Percentiles rank a stretch among this genome's conserved stretches.
These are phyloP conservation scores for Alternaria sp. DNA, from an alignment of 2,329 filamentous ascomycete species.

Conservation along the genomic window DNA sequence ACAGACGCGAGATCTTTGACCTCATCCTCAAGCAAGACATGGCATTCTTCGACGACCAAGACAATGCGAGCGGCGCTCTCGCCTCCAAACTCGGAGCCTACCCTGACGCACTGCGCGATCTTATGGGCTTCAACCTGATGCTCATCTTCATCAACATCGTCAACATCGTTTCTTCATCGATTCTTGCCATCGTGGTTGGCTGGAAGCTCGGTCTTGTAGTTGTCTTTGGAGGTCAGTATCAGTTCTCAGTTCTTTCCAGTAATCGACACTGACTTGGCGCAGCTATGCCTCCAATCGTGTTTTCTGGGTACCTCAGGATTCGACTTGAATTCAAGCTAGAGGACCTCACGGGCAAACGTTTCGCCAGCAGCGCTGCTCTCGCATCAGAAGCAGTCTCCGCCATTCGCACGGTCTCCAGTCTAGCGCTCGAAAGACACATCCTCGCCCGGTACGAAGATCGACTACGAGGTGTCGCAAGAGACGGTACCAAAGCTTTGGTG, in stretches of 20 bases:
- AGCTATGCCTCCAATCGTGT: constrained; percentile 31
- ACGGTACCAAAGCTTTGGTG: constrained; percentile 69
- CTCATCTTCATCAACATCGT: constrained; percentile 82
- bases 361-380: constrained; percentile 68
- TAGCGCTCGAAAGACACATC: constrained; percentile 87
- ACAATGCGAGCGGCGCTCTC: constrained; percentile 86
- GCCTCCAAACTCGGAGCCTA: constrained; percentile 70
- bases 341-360: constrained; percentile 74
- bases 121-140: constrained; percentile 86
- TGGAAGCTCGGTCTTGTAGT: constrained; percentile 88
- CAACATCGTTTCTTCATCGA: constrained; percentile 76
- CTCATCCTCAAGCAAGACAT: constrained; percentile 92
- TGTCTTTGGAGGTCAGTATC: constrained; percentile 62
- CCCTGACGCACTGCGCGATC: constrained; percentile 84
- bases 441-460: constrained; percentile 69
- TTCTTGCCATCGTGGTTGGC: constrained; percentile 74
- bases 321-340: constrained; percentile 81
- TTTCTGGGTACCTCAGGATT: constrained; percentile 83
- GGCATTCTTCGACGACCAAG: constrained; percentile 85
- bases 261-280: neutral
- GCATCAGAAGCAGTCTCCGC: constrained; percentile 93
- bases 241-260: neutral
- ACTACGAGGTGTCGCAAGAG: constrained; percentile 61
- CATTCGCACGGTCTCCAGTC: constrained; percentile 89
- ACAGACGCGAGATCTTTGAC: constrained; percentile 70